Conservation (phyloP, 352 stramenopile genomes). For the Phytopythium montanum region DNA sequence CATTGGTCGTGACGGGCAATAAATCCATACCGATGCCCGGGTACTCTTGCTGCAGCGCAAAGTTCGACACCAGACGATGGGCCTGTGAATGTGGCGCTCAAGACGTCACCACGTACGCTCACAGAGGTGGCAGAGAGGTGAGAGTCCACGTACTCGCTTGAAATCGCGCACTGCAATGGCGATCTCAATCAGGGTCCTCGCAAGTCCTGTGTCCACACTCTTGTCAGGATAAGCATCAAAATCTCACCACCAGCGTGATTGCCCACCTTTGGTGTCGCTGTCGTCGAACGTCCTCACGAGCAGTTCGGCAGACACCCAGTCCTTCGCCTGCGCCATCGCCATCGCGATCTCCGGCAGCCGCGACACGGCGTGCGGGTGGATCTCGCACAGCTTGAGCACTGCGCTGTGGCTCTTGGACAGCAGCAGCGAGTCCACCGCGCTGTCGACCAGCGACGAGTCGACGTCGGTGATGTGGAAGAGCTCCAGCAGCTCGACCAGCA, state of each 20-base stretch:
- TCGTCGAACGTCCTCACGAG: slow-evolving; percentile 38
- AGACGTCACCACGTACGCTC: neutral
- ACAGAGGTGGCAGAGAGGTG: neutral
- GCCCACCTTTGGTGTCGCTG: neutral
- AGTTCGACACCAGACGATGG: slow-evolving; percentile 51
- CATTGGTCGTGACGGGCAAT: too few species aligned
- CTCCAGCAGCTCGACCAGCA: slow-evolving; percentile 56
- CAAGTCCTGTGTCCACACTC: slow-evolving; percentile 16
- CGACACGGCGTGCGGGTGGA: slow-evolving; percentile 30
- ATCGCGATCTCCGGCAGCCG: slow-evolving; percentile 27
- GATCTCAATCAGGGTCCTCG: slow-evolving; percentile 43
- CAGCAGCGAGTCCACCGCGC: slow-evolving; percentile 22
- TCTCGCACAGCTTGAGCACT: slow-evolving; percentile 43
- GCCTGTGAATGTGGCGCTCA: slow-evolving; percentile 18
- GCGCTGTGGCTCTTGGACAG: slow-evolving; percentile 40
- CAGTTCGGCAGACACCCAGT: slow-evolving; percentile 58
- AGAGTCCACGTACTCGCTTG: slow-evolving; percentile 33
- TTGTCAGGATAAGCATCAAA: neutral
- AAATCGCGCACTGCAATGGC: slow-evolving; percentile 51
- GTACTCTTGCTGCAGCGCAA: slow-evolving; percentile 43
- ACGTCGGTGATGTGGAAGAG: slow-evolving; percentile 48
- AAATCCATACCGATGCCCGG: slow-evolving; percentile 41
- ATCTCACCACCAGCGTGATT: neutral
- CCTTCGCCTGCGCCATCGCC: slow-evolving; percentile 42
- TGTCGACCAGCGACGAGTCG: slow-evolving; percentile 14